Evolutionary conservation across 176 grass and related monocot genomes (phyloP).

Genomic region (Musa beccarii): DNA sequence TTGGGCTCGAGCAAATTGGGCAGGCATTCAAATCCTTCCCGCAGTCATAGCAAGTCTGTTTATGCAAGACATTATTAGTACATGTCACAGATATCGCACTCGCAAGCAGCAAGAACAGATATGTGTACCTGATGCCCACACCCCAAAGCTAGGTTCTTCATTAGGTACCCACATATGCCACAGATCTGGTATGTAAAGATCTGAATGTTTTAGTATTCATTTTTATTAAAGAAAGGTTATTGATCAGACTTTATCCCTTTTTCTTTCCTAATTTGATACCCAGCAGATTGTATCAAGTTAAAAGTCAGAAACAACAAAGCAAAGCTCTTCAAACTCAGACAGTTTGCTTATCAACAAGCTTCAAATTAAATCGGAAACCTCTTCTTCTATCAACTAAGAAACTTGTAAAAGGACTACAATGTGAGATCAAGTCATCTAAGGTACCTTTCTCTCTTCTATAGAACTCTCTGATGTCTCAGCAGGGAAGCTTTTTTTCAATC

Average conservation of each 20-base stretch:
- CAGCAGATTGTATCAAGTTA: not conserved
- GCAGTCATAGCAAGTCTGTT: conserved; percentile 55
- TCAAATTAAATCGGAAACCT: not conserved
- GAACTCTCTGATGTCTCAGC: conserved; percentile 29
- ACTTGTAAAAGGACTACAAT: not conserved
- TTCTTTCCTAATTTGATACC: not conserved
- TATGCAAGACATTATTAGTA: not conserved
- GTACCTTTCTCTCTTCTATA: conserved; percentile 59
- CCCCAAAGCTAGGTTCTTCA: conserved; percentile 70
- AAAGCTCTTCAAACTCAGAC: not conserved
- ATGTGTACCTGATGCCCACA: conserved; percentile 72
- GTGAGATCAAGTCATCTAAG: not conserved
- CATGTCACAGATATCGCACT: not conserved
- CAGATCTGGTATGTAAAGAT: conserved; percentile 38
- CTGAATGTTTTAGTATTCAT: not conserved
- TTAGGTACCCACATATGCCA: conserved; percentile 56
- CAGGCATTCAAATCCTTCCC: conserved; percentile 57
- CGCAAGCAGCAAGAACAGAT: not conserved
- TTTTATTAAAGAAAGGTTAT: not conserved
- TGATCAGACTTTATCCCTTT: not conserved
- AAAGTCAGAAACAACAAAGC: not conserved
- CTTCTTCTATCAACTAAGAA: not conserved
- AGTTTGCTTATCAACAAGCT: not conserved
- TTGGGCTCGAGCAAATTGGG: conserved; percentile 53
- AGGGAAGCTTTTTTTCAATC: conserved; percentile 26